Percentiles rank a stretch among this genome's conserved stretches.
Conservation (phyloP, 148 eudicot species). For the Spergularia marina region DNA sequence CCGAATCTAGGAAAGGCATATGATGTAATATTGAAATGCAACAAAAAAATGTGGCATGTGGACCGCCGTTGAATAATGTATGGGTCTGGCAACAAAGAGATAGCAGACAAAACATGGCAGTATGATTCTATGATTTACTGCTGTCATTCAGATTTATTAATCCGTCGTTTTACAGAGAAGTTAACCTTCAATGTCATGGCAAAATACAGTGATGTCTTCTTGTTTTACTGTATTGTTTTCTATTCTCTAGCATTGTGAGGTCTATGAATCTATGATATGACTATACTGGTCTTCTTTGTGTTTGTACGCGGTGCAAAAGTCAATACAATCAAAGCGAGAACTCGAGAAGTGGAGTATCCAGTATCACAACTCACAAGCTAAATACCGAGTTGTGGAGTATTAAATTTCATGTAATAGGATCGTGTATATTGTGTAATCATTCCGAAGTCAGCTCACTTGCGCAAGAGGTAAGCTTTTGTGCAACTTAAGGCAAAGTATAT, state of each 20-base stretch:
- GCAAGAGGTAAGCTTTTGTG: too few relatives aligned
- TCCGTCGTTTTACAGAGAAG: background rate
- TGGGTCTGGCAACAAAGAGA: background rate
- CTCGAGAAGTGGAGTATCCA: too few relatives aligned
- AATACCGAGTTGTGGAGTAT: too few relatives aligned
- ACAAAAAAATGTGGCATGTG: slow-evolving; percentile 16
- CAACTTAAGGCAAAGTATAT: too few relatives aligned
- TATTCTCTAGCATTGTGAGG: background rate
- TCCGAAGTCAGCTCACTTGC: too few relatives aligned
- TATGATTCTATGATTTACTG: background rate
- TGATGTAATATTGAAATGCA: background rate
- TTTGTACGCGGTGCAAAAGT: too few relatives aligned
- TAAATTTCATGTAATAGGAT: too few relatives aligned
- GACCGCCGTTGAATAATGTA: slow-evolving; percentile 6
- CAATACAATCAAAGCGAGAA: too few relatives aligned
- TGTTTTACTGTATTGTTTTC: background rate
- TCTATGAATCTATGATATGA: background rate
- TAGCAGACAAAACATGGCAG: slow-evolving; percentile 15
- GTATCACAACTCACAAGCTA: too few relatives aligned
- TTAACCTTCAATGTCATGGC: background rate
- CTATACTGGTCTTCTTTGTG: too few relatives aligned
- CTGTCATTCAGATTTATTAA: background rate
- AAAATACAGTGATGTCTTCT: background rate
- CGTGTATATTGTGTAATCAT: too few relatives aligned
- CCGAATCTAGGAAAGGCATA: slow-evolving; percentile 16